These are phyloP conservation scores for Rosa hybrid DNA, from an alignment of 331 rosid genomes.

Conservation along the genomic window DNA sequence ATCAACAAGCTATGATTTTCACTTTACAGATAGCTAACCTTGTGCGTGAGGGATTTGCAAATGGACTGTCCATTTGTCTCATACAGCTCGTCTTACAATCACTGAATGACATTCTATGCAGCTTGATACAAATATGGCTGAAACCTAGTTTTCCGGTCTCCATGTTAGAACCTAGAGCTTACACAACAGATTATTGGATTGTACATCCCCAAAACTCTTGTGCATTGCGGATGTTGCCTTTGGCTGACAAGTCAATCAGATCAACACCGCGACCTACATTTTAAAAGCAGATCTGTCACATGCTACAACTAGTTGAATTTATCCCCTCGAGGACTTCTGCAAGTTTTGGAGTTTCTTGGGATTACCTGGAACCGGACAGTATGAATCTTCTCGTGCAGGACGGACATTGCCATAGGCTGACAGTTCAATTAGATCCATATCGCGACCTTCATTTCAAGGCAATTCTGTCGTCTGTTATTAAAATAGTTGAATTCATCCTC, in stretches of 20 bases:
- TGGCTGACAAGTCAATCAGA: constrained; percentile 79
- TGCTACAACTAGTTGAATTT: constrained; percentile 21
- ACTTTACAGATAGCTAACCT: constrained; percentile 1
- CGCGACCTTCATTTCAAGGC: constrained; percentile 58
- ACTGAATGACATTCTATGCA: constrained; percentile 21
- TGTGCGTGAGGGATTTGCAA: not conserved
- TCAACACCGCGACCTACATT: constrained; percentile 87
- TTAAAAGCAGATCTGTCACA: constrained; percentile 16
- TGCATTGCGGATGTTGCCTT: constrained; percentile 65
- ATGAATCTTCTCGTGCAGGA: constrained; percentile 64
- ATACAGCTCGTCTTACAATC: not conserved
- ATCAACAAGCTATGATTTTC: not conserved
- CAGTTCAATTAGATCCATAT: constrained; percentile 91
- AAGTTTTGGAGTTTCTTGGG: constrained; percentile 11
- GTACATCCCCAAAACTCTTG: constrained; percentile 84
- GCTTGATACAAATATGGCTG: constrained; percentile 10
- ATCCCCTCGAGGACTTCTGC: not conserved
- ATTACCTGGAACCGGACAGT: constrained; percentile 79
- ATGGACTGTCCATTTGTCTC: constrained; percentile 1
- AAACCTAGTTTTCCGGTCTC: not conserved
- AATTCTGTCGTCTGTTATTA: constrained; percentile 20
- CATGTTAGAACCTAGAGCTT: not conserved
- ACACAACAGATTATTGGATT: constrained; percentile 49
- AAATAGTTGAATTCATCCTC: constrained; percentile 11
- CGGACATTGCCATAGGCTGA: constrained; percentile 84